These are phyloP conservation scores for Psilocybe azurescens DNA, from an alignment of 768 basidiomycete species.

Conservation along the genomic window DNA sequence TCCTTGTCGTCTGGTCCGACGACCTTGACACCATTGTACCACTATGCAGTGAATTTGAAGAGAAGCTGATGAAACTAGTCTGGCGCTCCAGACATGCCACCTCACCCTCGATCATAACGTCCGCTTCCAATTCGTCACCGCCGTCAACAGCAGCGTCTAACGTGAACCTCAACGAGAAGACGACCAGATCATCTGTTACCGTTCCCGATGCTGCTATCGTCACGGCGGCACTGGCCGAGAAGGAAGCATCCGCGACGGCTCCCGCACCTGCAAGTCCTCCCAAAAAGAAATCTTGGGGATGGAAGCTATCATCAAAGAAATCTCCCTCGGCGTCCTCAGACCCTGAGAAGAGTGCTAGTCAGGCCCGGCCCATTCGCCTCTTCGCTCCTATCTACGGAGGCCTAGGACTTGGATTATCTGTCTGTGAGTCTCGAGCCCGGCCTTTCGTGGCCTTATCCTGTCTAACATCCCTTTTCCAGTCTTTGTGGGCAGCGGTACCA, in stretches of 20 bases:
- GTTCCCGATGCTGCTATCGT: constrained; percentile 36
- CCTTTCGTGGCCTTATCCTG: background rate
- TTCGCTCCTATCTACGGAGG: constrained; percentile 79
- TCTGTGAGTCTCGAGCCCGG: constrained; percentile 52
- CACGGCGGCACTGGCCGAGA: constrained; percentile 35
- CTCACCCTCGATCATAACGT: constrained; percentile 43
- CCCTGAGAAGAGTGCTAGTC: constrained; percentile 52
- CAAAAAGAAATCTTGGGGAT: constrained; percentile 42
- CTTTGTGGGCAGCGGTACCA: constrained; percentile 69
- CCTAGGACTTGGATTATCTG: constrained; percentile 64
- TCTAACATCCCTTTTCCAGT: constrained; percentile 41
- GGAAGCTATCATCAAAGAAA: constrained; percentile 47
- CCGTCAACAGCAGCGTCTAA: constrained; percentile 58
- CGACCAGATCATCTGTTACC: constrained; percentile 33
- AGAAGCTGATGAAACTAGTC: constrained; percentile 63
- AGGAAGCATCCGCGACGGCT: constrained; percentile 27
- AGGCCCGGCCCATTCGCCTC: constrained; percentile 56
- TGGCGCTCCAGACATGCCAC: constrained; percentile 51
- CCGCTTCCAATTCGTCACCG: constrained; percentile 41
- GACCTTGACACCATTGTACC: constrained; percentile 81
- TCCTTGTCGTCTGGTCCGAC: constrained; percentile 87
- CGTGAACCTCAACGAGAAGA: constrained; percentile 61
- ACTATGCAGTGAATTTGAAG: constrained; percentile 73
- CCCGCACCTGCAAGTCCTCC: constrained; percentile 16
- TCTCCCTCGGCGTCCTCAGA: constrained; percentile 41